phyloP scores from a whole-genome alignment of 176 grass and related monocot genomes.

The Bromus sterilis region DNA sequence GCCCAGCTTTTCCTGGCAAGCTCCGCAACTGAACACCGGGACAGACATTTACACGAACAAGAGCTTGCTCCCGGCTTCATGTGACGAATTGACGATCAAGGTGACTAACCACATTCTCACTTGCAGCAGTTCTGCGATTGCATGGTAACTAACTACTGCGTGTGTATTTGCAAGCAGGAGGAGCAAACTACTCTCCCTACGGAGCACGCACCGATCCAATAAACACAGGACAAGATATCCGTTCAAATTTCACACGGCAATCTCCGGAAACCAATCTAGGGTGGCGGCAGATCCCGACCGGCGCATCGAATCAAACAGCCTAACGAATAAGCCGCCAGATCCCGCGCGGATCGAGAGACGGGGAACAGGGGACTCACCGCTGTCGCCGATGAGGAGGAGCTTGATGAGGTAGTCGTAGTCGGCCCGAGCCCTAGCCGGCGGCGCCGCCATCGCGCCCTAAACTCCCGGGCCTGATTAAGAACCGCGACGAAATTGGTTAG shows the following conservation, averaged over 20 bases:
- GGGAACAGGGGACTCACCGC: slow-evolving; percentile 22
- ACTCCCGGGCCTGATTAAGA: slow-evolving; percentile 11
- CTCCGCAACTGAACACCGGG: too few species aligned
- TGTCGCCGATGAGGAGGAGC: slow-evolving; percentile 56
- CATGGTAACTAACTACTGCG: background rate
- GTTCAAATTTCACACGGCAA: background rate
- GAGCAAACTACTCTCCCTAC: background rate
- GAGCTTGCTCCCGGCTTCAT: background rate
- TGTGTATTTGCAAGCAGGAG: background rate
- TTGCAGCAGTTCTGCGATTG: background rate
- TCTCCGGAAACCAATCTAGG: background rate
- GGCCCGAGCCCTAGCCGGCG: slow-evolving; percentile 50
- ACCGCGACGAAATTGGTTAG: slow-evolving; percentile 16
- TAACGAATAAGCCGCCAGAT: slow-evolving; percentile 1
- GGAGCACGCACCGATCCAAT: background rate
- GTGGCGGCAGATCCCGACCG: slow-evolving; percentile 2
- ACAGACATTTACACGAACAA: background rate
- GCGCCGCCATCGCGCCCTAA: slow-evolving; percentile 39
- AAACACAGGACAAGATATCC: background rate
- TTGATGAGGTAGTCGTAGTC: slow-evolving; percentile 64
- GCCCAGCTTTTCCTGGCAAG: too few species aligned
- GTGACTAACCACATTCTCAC: background rate
- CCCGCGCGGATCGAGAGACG: slow-evolving; percentile 4
- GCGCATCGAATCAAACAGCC: background rate
- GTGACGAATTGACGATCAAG: background rate